Evolutionary conservation across 2,329 filamentous ascomycete species (phyloP).

Genomic region (Cladophialophora yegresii): DNA sequence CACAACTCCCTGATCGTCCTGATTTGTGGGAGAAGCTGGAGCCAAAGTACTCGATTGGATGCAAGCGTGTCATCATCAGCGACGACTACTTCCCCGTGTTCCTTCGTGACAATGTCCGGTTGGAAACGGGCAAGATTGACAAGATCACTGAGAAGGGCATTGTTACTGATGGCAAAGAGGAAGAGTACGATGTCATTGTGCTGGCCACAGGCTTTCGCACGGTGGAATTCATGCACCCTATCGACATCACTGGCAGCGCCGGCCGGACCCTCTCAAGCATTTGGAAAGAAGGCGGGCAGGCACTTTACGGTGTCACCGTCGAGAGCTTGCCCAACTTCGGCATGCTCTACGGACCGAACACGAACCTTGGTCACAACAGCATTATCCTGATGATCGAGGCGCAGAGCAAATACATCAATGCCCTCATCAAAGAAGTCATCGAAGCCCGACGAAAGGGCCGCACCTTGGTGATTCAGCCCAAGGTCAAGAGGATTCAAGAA

Average conservation of each 20-base stretch:
- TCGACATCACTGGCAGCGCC: constrained; percentile 53
- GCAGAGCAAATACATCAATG: constrained; percentile 57
- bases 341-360: constrained; percentile 62
- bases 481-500: constrained; percentile 32
- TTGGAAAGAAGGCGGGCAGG: constrained; percentile 57
- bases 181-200: constrained; percentile 58
- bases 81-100: constrained; percentile 61
- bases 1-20: constrained; percentile 51
- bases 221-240: constrained; percentile 61
- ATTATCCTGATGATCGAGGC: constrained; percentile 66
- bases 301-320: constrained; percentile 55
- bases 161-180: constrained; percentile 47
- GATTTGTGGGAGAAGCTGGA: constrained; percentile 57
- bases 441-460: constrained; percentile 46
- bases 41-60: constrained; percentile 54
- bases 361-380: constrained; percentile 57
- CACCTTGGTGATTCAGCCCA: constrained; percentile 52
- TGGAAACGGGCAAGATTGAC: constrained; percentile 56
- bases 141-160: constrained; percentile 53
- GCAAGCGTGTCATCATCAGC: constrained; percentile 49
- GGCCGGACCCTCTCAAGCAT: constrained; percentile 51
- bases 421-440: constrained; percentile 53
- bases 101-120: constrained; percentile 49
- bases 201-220: constrained; percentile 63
- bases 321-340: constrained; percentile 58